Base-by-base conservation (phyloP, 768 basidiomycete species). In the Kwoniella heveanensis region DNA sequence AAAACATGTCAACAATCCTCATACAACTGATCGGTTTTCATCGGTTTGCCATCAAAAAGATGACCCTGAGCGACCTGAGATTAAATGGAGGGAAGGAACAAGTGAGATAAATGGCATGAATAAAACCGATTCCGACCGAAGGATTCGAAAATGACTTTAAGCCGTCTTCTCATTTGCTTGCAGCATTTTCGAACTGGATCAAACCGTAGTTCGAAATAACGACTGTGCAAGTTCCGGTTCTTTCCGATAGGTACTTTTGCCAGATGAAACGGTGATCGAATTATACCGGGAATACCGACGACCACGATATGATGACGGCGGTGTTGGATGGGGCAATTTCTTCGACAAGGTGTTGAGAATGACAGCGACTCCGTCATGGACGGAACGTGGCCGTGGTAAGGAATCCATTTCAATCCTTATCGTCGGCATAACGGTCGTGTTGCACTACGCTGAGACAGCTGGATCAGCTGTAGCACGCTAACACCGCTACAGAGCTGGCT, bases 61-160 rank as follows among this genome's bases (percentile, higher is more conserved):
- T 52, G 39, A 52, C 50, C 49, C 32, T 58, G 47, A 48, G 39
- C 30, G 24, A 21, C 25, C 57, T 8, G n/a, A n/a, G n/a, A 17
- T 47, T 13, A 36, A 22, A n/a, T 27, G 32, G 48, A 27, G 47
- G 57, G 39, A 9, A 10, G 4, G n/a, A 29, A 27, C 49, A 58
- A 49, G 29, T 46, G 48, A 26, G n/a, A 30, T 46, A 17, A 49
- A 39, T 48, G 57, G 47, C 27, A 21, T 22, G 39, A 12, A 10
- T 29, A 21, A 60, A 60, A 44, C 58, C 58, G 58, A 60, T 37
- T 13, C 39, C 19, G 48, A 26, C 58, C 58, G 58, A 60, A 36
- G 58, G 9, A 60, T 60, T 53, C 58, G 57, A 58, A 58, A 58
- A 58, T 24, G 47, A 26, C 39, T 25, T 26, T 25, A 37, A 55